These are phyloP conservation scores for Pilobolus umbonatus DNA, from an alignment of 192 early-diverging fungal species.

Conservation along the genomic window DNA sequence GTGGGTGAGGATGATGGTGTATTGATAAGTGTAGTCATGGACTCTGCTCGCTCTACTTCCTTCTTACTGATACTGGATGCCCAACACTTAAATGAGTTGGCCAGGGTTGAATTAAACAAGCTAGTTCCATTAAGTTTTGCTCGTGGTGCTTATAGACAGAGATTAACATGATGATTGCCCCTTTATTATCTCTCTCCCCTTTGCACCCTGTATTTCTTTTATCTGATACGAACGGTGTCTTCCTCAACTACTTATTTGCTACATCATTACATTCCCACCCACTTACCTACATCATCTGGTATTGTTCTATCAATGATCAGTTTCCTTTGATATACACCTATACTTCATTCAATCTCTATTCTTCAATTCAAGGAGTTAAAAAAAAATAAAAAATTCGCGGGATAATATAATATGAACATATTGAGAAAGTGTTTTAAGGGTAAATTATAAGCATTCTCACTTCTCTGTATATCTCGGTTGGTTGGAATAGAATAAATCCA, in stretches of 20 bases:
- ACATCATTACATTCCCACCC: background rate
- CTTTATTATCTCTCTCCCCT: background rate
- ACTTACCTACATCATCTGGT: no score
- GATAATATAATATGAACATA: no score
- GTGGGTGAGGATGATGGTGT: slow-evolving; percentile 62
- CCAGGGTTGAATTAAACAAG: slow-evolving; percentile 59
- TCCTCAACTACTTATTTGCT: no score
- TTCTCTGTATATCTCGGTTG: no score
- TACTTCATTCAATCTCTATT: no score
- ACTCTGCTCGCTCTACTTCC: slow-evolving; percentile 56
- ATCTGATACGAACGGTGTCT: background rate
- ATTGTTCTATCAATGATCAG: no score
- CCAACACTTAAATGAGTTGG: slow-evolving; percentile 54
- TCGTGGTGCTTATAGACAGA: slow-evolving; percentile 44
- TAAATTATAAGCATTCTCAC: no score
- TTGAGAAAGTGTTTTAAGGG: no score
- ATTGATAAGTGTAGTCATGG: slow-evolving; percentile 68
- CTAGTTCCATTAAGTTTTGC: slow-evolving; percentile 72
- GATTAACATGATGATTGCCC: background rate
- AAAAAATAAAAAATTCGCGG: background rate
- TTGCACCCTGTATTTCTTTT: slow-evolving; percentile 2
- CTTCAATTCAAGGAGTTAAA: background rate
- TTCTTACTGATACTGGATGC: slow-evolving; percentile 77
- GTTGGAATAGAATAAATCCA: no score
- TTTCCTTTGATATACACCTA: no score